Percentiles rank a stretch among this genome's conserved stretches.
Conservation (phyloP, 2,329 filamentous ascomycete genomes). For the Penicillium digitatum region DNA sequence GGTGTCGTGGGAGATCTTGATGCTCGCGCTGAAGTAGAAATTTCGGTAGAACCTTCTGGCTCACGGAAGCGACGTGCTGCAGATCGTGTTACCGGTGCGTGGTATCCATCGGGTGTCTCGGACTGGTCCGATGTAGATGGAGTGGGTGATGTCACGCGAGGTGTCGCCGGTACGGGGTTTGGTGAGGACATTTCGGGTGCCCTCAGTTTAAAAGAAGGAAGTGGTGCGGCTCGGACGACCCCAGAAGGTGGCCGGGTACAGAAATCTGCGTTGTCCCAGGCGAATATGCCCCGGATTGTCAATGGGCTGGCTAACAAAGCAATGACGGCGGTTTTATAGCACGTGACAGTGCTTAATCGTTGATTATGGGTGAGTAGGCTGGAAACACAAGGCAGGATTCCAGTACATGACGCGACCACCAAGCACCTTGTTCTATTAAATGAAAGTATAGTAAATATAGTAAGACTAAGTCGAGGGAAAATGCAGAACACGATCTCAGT, state of each 20-base stretch:
- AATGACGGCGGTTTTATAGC: conserved; percentile 33
- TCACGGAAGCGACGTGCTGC: conserved; percentile 56
- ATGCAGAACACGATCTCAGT: conserved; percentile 16
- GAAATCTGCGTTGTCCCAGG: conserved; percentile 18
- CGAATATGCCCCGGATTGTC: conserved; percentile 22
- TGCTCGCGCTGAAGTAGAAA: conserved; percentile 51
- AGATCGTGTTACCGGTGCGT: conserved; percentile 72
- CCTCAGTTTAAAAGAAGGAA: conserved; percentile 48
- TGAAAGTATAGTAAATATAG: conserved; percentile 1
- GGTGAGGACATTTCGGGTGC: conserved; percentile 42
- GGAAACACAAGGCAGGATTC: neutral
- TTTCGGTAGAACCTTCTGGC: conserved; percentile 46
- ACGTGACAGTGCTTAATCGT: conserved; percentile 8
- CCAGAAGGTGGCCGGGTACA: conserved; percentile 25
- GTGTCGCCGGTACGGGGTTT: conserved; percentile 67
- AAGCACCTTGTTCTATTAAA: neutral
- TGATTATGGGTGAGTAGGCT: neutral
- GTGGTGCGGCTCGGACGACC: conserved; percentile 32
- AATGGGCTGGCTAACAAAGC: conserved; percentile 25
- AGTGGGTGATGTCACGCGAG: conserved; percentile 85
- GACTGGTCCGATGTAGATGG: conserved; percentile 59
- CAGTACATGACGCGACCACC: conserved; percentile 7
- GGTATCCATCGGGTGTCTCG: conserved; percentile 58
- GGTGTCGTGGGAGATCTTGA: conserved; percentile 24
- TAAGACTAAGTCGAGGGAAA: conserved; percentile 10